These are phyloP conservation scores for Alternaria consortialis DNA, from an alignment of 2,329 filamentous ascomycete genomes.

Conservation along the genomic window DNA sequence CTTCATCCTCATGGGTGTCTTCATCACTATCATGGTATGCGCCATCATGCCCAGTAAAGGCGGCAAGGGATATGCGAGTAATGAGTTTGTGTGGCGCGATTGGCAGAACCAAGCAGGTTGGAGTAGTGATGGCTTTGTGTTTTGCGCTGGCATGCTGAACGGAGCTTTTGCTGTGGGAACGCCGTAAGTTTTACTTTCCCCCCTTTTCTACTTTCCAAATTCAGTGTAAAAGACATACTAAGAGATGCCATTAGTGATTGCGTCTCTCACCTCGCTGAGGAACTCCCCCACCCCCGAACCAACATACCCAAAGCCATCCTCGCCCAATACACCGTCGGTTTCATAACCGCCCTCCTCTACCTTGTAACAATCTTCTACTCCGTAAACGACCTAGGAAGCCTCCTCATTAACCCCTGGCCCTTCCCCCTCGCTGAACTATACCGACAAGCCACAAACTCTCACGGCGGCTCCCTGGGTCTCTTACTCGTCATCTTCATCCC, in stretches of 20 bases:
- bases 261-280: slow-evolving; percentile 71
- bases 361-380: slow-evolving; percentile 61
- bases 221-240: not conserved
- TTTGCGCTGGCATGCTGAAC: slow-evolving; percentile 72
- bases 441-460: slow-evolving; percentile 56
- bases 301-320: slow-evolving; percentile 55
- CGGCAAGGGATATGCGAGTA: slow-evolving; percentile 54
- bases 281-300: slow-evolving; percentile 44
- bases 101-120: slow-evolving; percentile 60
- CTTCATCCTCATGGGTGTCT: slow-evolving; percentile 62
- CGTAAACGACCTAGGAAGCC: slow-evolving; percentile 65
- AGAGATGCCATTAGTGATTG: slow-evolving; percentile 58
- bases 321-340: slow-evolving; percentile 50
- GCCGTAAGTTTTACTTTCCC: slow-evolving; percentile 47
- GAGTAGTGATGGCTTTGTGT: slow-evolving; percentile 66
- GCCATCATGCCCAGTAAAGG: slow-evolving; percentile 62
- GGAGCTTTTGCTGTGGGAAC: slow-evolving; percentile 74
- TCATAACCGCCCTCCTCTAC: slow-evolving; percentile 50
- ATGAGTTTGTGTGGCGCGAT: slow-evolving; percentile 56
- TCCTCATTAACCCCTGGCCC: slow-evolving; percentile 58
- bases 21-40: slow-evolving; percentile 65
- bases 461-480: slow-evolving; percentile 54
- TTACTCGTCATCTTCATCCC: slow-evolving; percentile 64
- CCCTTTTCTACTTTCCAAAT: not conserved
- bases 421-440: slow-evolving; percentile 75